phyloP scores from a whole-genome alignment of 306 rosid genomes.

The Bauhinia variegata region DNA sequence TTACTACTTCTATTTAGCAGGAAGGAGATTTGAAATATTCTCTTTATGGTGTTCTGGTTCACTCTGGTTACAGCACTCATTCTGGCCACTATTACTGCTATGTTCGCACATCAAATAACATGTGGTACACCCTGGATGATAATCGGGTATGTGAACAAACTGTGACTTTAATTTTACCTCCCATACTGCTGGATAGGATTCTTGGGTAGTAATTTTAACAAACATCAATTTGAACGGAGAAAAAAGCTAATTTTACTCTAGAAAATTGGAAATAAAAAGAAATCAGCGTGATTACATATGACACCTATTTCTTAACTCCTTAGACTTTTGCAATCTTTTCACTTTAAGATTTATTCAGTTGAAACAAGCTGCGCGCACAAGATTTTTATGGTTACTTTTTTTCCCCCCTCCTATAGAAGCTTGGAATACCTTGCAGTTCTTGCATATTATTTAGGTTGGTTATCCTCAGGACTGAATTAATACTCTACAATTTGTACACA shows the following conservation, averaged over 20 bases:
- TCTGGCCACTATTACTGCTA: constrained; percentile 91
- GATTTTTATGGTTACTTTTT: constrained; percentile 26
- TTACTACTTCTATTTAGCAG: constrained; percentile 39
- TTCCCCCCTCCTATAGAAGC: neutral
- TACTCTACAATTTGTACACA: constrained; percentile 2
- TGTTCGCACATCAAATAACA: constrained; percentile 88
- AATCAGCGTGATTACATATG: constrained; percentile 2
- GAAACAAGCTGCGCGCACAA: neutral
- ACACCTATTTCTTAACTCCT: neutral
- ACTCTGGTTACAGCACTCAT: constrained; percentile 82
- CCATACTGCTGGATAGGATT: neutral
- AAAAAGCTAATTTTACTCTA: neutral
- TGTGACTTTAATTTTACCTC: neutral
- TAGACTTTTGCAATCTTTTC: constrained; percentile 13
- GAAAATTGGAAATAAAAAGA: neutral
- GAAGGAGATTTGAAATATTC: constrained; percentile 85
- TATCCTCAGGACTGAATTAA: neutral
- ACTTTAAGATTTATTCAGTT: neutral
- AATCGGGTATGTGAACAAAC: constrained; percentile 58
- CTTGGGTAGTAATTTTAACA: neutral
- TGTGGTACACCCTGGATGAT: constrained; percentile 96
- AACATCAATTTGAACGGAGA: neutral
- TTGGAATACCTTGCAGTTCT: constrained; percentile 1
- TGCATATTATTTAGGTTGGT: neutral
- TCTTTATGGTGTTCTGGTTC: constrained; percentile 95